These are phyloP conservation scores for Nicotiana benthamiana DNA, from an alignment of 257 asterid genomes.

Conservation along the genomic window DNA sequence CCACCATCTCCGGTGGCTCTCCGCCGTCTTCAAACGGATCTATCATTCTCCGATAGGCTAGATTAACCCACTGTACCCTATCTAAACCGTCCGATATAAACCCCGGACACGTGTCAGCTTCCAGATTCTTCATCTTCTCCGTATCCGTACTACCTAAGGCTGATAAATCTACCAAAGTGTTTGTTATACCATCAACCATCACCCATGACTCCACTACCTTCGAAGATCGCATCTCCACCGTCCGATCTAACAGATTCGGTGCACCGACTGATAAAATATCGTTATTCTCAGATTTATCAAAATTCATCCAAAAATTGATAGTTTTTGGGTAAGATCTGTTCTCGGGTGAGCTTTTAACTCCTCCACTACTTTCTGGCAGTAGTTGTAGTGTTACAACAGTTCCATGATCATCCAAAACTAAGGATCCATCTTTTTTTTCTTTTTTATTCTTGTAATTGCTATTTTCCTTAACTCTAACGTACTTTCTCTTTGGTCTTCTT, in stretches of 20 bases:
- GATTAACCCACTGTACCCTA: slow-evolving; percentile 37
- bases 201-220: slow-evolving; percentile 36
- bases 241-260: slow-evolving; percentile 16
- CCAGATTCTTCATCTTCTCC: slow-evolving; percentile 33
- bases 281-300: neutral
- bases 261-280: neutral
- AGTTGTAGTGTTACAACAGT: neutral
- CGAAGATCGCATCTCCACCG: neutral
- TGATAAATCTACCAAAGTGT: slow-evolving; percentile 11
- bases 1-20: slow-evolving; percentile 15
- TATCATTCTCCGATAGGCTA: slow-evolving; percentile 33
- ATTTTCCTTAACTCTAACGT: slow-evolving; percentile 33
- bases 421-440: neutral
- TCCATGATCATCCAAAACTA: slow-evolving; percentile 9
- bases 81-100: slow-evolving; percentile 31
- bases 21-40: slow-evolving; percentile 5
- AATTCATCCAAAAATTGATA: slow-evolving; percentile 10
- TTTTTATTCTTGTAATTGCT: slow-evolving; percentile 8
- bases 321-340: slow-evolving; percentile 10
- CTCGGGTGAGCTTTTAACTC: neutral
- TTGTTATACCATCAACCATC: slow-evolving; percentile 26
- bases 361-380: neutral
- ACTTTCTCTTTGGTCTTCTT: slow-evolving; percentile 34
- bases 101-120: slow-evolving; percentile 35
- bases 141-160: slow-evolving; percentile 28